A percentile compares a stretch with the other conserved stretches of the same genome.
These are phyloP conservation scores for Gossypium rotundifolium DNA, from an alignment of 345 rosid species.

Conservation along the genomic window DNA sequence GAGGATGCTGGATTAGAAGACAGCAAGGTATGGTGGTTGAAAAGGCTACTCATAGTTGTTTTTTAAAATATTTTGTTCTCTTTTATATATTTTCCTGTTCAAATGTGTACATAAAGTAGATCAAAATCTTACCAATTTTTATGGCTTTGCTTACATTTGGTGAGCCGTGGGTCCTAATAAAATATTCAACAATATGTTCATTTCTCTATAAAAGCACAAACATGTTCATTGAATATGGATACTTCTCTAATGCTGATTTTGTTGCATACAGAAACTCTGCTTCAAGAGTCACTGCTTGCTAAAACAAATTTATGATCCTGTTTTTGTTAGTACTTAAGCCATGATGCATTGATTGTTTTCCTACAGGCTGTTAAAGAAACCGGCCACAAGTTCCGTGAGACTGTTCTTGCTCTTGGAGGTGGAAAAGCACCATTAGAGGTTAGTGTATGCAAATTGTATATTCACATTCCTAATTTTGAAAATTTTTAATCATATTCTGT, in stretches of 20 bases:
- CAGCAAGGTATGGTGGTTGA: conserved; percentile 46
- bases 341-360: conserved; percentile 6
- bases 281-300: conserved; percentile 5
- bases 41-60: conserved; percentile 7
- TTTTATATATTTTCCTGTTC: not conserved
- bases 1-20: conserved; percentile 88
- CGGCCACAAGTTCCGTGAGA: conserved; percentile 70
- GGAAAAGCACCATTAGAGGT: conserved; percentile 84
- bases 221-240: not conserved
- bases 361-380: conserved; percentile 77
- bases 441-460: conserved; percentile 11
- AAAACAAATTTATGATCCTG: not conserved
- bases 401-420: conserved; percentile 91
- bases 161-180: not conserved
- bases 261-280: not conserved
- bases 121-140: not conserved
- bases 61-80: not conserved
- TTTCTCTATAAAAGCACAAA: not conserved
- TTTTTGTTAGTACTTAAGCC: not conserved
- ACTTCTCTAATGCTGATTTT: not conserved
- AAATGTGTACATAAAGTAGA: not conserved
- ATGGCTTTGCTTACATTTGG: not conserved
- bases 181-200: not conserved
- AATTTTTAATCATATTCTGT: not conserved
- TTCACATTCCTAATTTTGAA: not conserved